phyloP scores from a whole-genome alignment of 768 basidiomycete genomes.

The Filobasidium floriforme region DNA sequence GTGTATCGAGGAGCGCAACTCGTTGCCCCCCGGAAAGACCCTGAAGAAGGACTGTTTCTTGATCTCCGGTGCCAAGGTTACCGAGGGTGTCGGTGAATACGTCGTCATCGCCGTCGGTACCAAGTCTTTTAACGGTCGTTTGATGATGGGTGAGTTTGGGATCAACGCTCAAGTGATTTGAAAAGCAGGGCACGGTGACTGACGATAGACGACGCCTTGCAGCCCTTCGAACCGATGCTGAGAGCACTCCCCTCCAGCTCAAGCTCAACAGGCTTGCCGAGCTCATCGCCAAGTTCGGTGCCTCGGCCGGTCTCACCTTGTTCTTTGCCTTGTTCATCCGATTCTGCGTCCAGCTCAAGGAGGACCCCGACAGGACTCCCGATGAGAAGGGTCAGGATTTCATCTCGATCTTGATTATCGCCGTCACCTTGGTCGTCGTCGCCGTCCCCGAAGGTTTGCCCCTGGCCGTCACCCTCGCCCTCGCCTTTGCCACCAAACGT shows the following conservation, averaged over 20 bases:
- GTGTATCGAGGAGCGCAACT: slow-evolving; percentile 54
- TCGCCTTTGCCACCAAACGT: slow-evolving; percentile 96
- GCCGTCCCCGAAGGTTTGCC: slow-evolving; percentile 90
- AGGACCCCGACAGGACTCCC: slow-evolving; percentile 58
- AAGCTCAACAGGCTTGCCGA: slow-evolving; percentile 93
- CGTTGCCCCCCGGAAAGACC: slow-evolving; percentile 39
- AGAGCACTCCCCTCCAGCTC: slow-evolving; percentile 84
- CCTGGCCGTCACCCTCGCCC: slow-evolving; percentile 87
- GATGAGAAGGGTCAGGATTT: slow-evolving; percentile 82
- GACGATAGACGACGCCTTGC: not conserved
- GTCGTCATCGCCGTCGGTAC: slow-evolving; percentile 86
- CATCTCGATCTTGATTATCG: slow-evolving; percentile 85
- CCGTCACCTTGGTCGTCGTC: slow-evolving; percentile 83
- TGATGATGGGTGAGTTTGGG: slow-evolving; percentile 78
- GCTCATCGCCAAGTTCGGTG: slow-evolving; percentile 85
- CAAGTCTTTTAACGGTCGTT: slow-evolving; percentile 89
- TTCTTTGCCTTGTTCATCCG: slow-evolving; percentile 83
- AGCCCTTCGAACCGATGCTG: slow-evolving; percentile 80
- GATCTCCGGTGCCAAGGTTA: slow-evolving; percentile 81
- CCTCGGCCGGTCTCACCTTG: slow-evolving; percentile 67
- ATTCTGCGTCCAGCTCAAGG: slow-evolving; percentile 82
- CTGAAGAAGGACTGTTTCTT: slow-evolving; percentile 83
- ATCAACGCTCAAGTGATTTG: not conserved
- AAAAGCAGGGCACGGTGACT: no score
- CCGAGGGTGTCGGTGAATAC: slow-evolving; percentile 89